phyloP scores from a whole-genome alignment of 1,284 basidiomycete species.

The Pseudozyma hubeiensis region DNA sequence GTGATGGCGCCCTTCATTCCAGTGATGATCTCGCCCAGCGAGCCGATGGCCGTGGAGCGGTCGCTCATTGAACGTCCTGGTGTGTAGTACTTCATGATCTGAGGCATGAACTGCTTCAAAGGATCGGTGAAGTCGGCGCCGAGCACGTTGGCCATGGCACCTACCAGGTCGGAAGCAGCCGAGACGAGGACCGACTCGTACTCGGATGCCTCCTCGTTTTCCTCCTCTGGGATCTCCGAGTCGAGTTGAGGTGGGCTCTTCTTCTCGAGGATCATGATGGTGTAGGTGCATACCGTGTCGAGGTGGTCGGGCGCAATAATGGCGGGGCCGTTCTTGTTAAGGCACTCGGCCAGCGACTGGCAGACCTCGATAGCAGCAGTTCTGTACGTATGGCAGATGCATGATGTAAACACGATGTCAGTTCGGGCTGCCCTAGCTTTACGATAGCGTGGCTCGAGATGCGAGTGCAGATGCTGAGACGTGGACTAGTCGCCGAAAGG shows the following conservation, averaged over 20 bases:
- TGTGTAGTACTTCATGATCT: constrained; percentile 90
- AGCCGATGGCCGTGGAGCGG: constrained; percentile 91
- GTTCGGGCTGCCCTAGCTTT: constrained; percentile 5
- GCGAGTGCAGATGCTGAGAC: constrained; percentile 11
- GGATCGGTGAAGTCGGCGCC: constrained; percentile 86
- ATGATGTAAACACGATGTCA: constrained; percentile 18
- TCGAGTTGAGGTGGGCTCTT: constrained; percentile 84
- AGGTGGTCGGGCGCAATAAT: constrained; percentile 73
- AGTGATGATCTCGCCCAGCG: constrained; percentile 92
- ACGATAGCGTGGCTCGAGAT: neutral
- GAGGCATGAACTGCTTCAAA: constrained; percentile 86
- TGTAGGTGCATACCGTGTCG: constrained; percentile 72
- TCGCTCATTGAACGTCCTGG: constrained; percentile 88
- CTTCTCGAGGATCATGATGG: constrained; percentile 77
- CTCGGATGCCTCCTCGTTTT: constrained; percentile 80
- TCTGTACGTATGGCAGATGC: constrained; percentile 71
- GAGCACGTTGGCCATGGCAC: constrained; percentile 86
- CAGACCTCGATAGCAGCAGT: constrained; percentile 87
- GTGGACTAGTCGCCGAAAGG: constrained; percentile 16
- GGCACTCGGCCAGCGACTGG: constrained; percentile 86
- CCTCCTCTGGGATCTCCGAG: constrained; percentile 87
- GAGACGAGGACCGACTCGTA: constrained; percentile 96
- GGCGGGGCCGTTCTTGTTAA: constrained; percentile 88
- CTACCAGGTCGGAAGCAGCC: constrained; percentile 92
- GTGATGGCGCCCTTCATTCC: constrained; percentile 90